phyloP scores from a whole-genome alignment of 1,284 basidiomycete species.

The Inonotus hispidus region DNA sequence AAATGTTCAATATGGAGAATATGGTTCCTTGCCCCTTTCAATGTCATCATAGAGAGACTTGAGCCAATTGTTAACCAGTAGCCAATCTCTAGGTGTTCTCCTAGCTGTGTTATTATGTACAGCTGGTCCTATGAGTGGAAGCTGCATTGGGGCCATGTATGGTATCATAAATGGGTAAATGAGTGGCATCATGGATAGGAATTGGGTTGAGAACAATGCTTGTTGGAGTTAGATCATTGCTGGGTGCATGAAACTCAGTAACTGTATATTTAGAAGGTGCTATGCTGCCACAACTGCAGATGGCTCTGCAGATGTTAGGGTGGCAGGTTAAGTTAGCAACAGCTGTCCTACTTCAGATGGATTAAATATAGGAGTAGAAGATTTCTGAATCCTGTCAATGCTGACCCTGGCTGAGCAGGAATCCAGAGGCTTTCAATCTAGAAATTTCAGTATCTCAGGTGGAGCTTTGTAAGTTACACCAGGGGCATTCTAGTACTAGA shows the following conservation, averaged over 20 bases:
- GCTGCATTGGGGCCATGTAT: too few species aligned
- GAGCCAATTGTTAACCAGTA: background rate
- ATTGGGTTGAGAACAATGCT: background rate
- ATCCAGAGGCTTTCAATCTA: too few species aligned
- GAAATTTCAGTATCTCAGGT: background rate
- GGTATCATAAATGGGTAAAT: background rate
- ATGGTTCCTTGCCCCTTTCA: too few species aligned
- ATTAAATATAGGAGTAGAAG: background rate
- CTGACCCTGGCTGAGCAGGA: too few species aligned
- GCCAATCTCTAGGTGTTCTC: background rate
- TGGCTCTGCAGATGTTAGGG: background rate
- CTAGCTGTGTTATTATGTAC: background rate
- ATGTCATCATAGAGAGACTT: background rate
- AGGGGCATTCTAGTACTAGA: background rate
- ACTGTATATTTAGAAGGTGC: too few species aligned
- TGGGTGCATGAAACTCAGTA: too few species aligned
- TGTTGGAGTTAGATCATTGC: background rate
- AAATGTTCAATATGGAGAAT: too few species aligned
- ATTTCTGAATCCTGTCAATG: background rate
- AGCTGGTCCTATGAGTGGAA: background rate
- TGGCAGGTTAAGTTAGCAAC: background rate
- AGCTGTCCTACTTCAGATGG: background rate
- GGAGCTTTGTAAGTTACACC: background rate
- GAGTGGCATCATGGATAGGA: background rate
- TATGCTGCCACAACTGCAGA: too few species aligned